Conservation (phyloP, 176 grass and related monocot genomes). For the Cocos nucifera region DNA sequence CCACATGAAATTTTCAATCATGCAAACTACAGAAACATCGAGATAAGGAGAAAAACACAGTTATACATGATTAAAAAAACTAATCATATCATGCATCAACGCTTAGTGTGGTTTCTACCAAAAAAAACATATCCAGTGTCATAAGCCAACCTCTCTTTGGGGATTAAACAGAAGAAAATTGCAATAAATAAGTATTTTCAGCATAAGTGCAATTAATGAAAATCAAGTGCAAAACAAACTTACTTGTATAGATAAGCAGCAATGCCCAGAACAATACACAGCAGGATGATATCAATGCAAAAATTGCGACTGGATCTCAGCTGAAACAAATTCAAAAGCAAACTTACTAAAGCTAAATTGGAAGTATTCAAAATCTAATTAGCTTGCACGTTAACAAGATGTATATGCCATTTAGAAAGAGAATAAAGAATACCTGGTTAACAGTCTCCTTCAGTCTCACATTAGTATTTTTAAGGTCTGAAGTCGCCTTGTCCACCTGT, state of each 20-base stretch:
- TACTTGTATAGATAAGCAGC: conserved; percentile 82
- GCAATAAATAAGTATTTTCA: background rate
- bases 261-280: conserved; percentile 84
- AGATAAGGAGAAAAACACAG: too few species aligned
- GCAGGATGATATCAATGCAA: conserved; percentile 63
- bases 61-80: too few species aligned
- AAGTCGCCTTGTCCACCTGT: conserved; percentile 63
- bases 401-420: background rate
- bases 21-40: too few species aligned
- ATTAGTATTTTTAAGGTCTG: conserved; percentile 81
- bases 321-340: conserved; percentile 13
- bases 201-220: background rate
- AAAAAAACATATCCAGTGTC: too few species aligned
- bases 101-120: too few species aligned
- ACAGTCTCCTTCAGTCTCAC: conserved; percentile 79
- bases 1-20: too few species aligned
- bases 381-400: conserved; percentile 1
- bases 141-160: too few species aligned
- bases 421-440: conserved; percentile 30
- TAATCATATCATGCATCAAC: too few species aligned
- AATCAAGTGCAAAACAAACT: conserved; percentile 14
- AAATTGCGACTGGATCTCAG: conserved; percentile 85
- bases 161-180: background rate
- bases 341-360: background rate
- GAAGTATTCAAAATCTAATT: background rate